Conservation (phyloP, 306 rosid species). For the Trifolium subterraneum region DNA sequence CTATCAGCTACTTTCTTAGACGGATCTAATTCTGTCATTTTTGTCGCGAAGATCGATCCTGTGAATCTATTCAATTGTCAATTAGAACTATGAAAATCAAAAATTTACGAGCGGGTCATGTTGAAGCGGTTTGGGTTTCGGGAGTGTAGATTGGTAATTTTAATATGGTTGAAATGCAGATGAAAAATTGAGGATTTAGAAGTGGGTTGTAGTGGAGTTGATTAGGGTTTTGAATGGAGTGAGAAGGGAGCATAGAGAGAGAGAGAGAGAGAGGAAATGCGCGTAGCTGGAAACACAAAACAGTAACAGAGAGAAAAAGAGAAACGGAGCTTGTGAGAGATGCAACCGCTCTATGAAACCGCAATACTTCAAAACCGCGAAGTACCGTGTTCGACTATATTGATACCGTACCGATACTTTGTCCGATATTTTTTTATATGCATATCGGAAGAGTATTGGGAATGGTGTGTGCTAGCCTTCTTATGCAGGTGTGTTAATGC, state of each 20-base stretch:
- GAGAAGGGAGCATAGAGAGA: slow-evolving; percentile 12
- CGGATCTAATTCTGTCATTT: slow-evolving; percentile 66
- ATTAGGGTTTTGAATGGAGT: slow-evolving; percentile 51
- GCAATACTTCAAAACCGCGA: no score
- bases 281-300: slow-evolving; percentile 15
- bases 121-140: slow-evolving; percentile 53
- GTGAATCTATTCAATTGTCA: not conserved
- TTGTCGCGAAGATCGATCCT: not conserved
- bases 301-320: slow-evolving; percentile 10
- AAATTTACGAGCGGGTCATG: slow-evolving; percentile 37
- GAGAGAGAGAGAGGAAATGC: slow-evolving; percentile 18
- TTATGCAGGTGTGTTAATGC: no score
- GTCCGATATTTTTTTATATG: no score
- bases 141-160: not conserved
- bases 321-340: slow-evolving; percentile 3
- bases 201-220: slow-evolving; percentile 1
- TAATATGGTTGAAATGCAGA: slow-evolving; percentile 29
- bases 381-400: no score
- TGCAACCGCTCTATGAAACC: slow-evolving; percentile 36
- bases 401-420: no score
- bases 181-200: slow-evolving; percentile 15
- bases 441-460: no score
- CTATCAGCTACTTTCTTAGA: slow-evolving; percentile 94
- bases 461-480: no score
- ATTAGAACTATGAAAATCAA: slow-evolving; percentile 5